phyloP scores from a whole-genome alignment of 495 filamentous ascomycete species.

The Schizothecium vesticola region DNA sequence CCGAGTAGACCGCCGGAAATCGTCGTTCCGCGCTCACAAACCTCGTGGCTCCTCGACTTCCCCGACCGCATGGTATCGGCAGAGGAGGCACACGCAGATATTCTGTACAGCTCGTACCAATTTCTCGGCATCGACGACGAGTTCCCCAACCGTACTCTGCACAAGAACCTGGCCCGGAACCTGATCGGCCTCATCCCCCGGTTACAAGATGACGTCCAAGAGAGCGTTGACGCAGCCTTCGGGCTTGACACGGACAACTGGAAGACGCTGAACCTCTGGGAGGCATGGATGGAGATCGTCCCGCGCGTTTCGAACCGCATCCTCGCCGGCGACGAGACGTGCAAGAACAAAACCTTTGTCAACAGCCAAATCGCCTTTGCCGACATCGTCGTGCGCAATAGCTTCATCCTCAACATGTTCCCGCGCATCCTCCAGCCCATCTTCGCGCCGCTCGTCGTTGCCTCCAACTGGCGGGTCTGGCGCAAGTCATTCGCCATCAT shows the following conservation, averaged over 20 bases:
- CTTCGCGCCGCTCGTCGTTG: constrained; percentile 22
- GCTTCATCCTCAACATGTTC: constrained; percentile 31
- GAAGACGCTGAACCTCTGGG: constrained; percentile 32
- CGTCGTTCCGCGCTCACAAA: constrained; percentile 31
- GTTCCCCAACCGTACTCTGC: constrained; percentile 29
- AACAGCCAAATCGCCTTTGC: constrained; percentile 28
- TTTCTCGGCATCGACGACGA: constrained; percentile 29
- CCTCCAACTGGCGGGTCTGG: constrained; percentile 30
- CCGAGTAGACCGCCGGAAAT: constrained; percentile 30
- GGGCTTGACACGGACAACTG: constrained; percentile 30
- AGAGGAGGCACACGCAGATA: constrained; percentile 26
- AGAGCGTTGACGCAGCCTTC: constrained; percentile 25
- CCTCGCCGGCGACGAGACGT: constrained; percentile 24
- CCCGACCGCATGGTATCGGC: constrained; percentile 31
- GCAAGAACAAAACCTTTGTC: constrained; percentile 27
- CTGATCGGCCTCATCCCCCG: constrained; percentile 28
- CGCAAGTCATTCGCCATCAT: constrained; percentile 17
- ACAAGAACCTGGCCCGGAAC: constrained; percentile 33
- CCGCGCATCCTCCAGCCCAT: constrained; percentile 32
- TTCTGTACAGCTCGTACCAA: constrained; percentile 28
- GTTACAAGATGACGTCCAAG: constrained; percentile 29
- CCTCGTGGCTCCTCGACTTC: constrained; percentile 33
- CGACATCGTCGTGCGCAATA: constrained; percentile 30
- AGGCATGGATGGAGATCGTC: constrained; percentile 29
- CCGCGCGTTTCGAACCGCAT: constrained; percentile 30